Evolutionary conservation across 768 basidiomycete species (phyloP).

Genomic region (Leucosporidium creatinivorum): DNA sequence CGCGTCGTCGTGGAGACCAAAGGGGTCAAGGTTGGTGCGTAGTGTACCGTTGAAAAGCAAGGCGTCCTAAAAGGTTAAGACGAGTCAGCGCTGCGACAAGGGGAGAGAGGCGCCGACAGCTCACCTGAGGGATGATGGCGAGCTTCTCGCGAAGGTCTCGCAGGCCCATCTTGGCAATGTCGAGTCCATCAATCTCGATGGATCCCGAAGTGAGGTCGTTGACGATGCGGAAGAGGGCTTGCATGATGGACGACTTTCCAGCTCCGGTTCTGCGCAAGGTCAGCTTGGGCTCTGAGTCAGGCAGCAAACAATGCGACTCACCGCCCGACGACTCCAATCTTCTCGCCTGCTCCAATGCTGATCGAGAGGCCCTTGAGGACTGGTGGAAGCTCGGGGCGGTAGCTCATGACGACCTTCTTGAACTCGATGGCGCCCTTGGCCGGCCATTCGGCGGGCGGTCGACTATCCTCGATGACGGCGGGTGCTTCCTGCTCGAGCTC

Average conservation of each 20-base stretch:
- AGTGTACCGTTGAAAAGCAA: conserved; percentile 51
- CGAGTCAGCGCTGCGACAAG: too few relatives aligned
- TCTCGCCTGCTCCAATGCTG: conserved; percentile 66
- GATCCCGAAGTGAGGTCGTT: conserved; percentile 40
- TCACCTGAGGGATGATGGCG: conserved; percentile 31
- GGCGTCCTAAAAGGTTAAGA: conserved; percentile 4
- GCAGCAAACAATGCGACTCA: background rate
- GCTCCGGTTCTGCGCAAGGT: conserved; percentile 41
- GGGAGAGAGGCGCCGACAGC: too few relatives aligned
- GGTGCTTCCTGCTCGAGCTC: conserved; percentile 52
- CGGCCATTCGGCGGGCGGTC: conserved; percentile 66
- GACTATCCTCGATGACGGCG: conserved; percentile 44
- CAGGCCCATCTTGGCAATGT: conserved; percentile 50
- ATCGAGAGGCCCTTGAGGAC: conserved; percentile 78
- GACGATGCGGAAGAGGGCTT: conserved; percentile 47
- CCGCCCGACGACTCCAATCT: conserved; percentile 81
- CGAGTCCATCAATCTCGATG: conserved; percentile 43
- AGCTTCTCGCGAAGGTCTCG: conserved; percentile 50
- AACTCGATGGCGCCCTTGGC: conserved; percentile 63
- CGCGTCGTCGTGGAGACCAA: conserved; percentile 32
- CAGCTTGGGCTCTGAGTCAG: background rate
- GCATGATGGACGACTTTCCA: conserved; percentile 39
- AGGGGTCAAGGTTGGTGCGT: conserved; percentile 49
- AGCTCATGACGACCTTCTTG: conserved; percentile 66
- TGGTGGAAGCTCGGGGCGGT: conserved; percentile 77